Base-by-base conservation (phyloP, 176 grass and related monocot species). In the Saccharum spontaneum region DNA sequence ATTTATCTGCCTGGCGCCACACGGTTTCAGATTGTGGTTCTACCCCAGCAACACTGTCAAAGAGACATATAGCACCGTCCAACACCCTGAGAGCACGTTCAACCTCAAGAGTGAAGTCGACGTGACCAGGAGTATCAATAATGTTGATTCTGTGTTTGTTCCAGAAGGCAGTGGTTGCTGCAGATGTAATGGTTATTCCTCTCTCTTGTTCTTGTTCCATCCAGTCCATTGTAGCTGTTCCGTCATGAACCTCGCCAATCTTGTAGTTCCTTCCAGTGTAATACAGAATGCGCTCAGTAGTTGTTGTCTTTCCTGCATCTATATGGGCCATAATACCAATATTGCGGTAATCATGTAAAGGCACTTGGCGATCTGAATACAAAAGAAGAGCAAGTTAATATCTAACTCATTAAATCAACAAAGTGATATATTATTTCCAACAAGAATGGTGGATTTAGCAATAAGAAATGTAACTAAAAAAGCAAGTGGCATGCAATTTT, bases 271-370 rank as follows among this genome's bases (percentile, higher is more conserved):
- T 95, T 78, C 96, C 96, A 57, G 93, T 95, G 89, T 98, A 98
- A 77, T 94, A 98, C 31, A 98, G 88, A 88, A 98, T 69, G 22
- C 96, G 96, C 59, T 98, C 96, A 73, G 96, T 98, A 26, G 96
- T 98, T 77, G 96, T 98, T 37, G 96, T 98, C 89, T 98, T 98
- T 46, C 96, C 96, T 41, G 96, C 96, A 90, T 98, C 96, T 73
- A 95, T 98, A 89, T 98, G 93, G 24, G 96, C 96, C 96, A 98
- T 98, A 82, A 98, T 98, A 82, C 97, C 97, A 78, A 98, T 98
- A 80, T 98, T 95, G 74, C 97, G 93, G 71, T 98, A 95, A 88
- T 98, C 97, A 38, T 90, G 67, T 75, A 95, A 80, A 78, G 93
- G 91, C 44, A 94, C 81, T 67, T 71, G 43, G 38, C 93, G 83